A percentile compares a stretch with the other conserved stretches of the same genome.
Evolutionary conservation across 2,329 filamentous ascomycete species (phyloP).

Genomic region (Curvularia hawaiiensis): DNA sequence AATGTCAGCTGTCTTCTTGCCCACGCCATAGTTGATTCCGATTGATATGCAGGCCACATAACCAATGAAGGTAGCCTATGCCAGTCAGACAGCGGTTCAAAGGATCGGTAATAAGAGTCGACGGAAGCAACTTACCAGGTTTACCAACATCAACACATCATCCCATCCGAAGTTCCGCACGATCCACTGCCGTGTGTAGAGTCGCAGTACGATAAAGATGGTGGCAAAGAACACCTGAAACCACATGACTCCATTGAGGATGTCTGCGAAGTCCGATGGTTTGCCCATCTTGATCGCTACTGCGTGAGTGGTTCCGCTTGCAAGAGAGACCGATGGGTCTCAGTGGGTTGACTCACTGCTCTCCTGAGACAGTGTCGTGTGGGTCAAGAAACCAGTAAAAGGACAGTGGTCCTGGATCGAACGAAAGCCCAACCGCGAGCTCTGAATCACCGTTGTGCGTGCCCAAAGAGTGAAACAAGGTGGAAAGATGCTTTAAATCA

Average conservation of each 20-base stretch:
- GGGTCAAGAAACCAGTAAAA: background rate
- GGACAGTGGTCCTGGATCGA: background rate
- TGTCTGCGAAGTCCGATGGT: constrained; percentile 27
- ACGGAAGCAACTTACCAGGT: constrained; percentile 23
- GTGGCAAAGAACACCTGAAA: constrained; percentile 33
- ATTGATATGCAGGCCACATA: constrained; percentile 34
- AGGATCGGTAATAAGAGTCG: background rate
- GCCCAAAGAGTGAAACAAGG: background rate
- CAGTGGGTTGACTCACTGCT: background rate
- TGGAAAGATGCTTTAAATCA: background rate
- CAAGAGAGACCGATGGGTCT: background rate
- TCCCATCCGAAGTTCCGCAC: constrained; percentile 38
- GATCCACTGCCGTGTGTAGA: constrained; percentile 38
- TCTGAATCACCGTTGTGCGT: background rate
- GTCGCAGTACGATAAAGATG: constrained; percentile 31
- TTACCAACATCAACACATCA: constrained; percentile 36
- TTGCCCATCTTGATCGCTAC: constrained; percentile 21
- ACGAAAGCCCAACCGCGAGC: background rate
- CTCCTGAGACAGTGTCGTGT: background rate
- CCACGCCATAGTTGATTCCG: constrained; percentile 36
- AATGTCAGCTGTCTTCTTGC: constrained; percentile 31
- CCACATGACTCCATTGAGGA: constrained; percentile 41
- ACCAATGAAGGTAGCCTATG: constrained; percentile 31
- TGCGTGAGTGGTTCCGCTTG: background rate
- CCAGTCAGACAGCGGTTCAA: background rate